Percentiles rank a stretch among this genome's conserved stretches.
These are phyloP conservation scores for Quillaja saponaria DNA, from an alignment of 306 rosid genomes.

Conservation along the genomic window DNA sequence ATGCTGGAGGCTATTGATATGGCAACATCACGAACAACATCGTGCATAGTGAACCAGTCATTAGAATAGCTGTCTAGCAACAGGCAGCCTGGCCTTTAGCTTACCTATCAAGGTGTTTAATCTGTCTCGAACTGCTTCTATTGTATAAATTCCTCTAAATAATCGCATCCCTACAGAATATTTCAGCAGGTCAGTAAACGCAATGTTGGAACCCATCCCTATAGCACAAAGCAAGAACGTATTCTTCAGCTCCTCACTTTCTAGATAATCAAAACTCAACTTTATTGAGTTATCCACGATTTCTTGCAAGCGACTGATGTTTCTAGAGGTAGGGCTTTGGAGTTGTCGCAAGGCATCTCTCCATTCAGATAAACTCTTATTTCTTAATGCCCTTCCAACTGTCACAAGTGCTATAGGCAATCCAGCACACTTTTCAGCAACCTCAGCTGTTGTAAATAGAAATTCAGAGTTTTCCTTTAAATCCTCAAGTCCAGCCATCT, in stretches of 20 bases:
- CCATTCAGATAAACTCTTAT: not conserved
- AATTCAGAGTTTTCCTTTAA: not conserved
- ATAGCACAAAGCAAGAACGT: not conserved
- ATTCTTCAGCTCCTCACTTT: not conserved
- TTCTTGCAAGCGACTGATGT: not conserved
- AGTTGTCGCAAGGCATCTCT: slow-evolving; percentile 8
- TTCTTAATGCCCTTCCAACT: slow-evolving; percentile 4
- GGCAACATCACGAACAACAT: slow-evolving; percentile 11
- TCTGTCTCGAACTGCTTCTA: slow-evolving; percentile 3
- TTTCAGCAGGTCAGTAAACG: not conserved
- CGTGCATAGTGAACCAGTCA: slow-evolving; percentile 26
- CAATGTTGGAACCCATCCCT: not conserved
- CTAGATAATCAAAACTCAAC: not conserved
- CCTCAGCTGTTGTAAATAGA: not conserved
- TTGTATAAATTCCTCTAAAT: not conserved
- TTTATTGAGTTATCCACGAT: not conserved
- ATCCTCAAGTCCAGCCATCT: not conserved
- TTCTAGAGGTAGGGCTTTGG: not conserved
- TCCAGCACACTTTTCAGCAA: slow-evolving; percentile 11
- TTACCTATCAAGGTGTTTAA: not conserved
- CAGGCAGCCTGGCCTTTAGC: slow-evolving; percentile 20
- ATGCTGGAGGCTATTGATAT: slow-evolving; percentile 23
- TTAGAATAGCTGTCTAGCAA: not conserved
- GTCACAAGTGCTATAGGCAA: slow-evolving; percentile 18
- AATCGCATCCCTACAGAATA: slow-evolving; percentile 6